Percentiles rank a stretch among this genome's conserved stretches.
Evolutionary conservation across 495 filamentous ascomycete genomes (phyloP).

Genomic region (Penicillium canescens): DNA sequence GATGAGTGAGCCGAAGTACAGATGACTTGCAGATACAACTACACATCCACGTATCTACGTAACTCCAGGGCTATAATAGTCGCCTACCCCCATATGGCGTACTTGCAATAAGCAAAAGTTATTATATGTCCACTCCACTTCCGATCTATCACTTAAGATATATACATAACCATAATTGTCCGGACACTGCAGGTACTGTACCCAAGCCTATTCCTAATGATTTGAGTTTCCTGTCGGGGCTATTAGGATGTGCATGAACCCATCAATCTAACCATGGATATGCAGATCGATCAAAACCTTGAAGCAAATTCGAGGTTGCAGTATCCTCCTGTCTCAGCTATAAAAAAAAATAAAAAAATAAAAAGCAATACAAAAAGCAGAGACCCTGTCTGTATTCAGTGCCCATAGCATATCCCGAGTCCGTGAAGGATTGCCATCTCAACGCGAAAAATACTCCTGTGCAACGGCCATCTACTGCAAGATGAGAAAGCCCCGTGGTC

Average conservation of each 20-base stretch:
- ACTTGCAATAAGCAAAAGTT: too few relatives aligned
- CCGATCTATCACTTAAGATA: constrained; percentile 16
- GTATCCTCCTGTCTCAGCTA: constrained; percentile 14
- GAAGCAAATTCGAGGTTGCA: constrained; percentile 13
- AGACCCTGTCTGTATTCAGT: constrained; percentile 5
- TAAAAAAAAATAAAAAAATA: too few relatives aligned
- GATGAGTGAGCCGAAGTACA: too few relatives aligned
- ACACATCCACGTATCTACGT: too few relatives aligned
- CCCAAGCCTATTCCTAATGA: constrained; percentile 4
- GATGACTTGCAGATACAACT: too few relatives aligned
- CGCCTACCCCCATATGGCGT: too few relatives aligned
- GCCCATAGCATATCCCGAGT: constrained; percentile 11
- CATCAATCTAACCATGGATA: constrained; percentile 20
- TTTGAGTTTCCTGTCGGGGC: constrained; percentile 14
- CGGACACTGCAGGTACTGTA: constrained; percentile 22
- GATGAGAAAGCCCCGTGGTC: constrained; percentile 5
- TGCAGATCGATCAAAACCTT: constrained; percentile 10
- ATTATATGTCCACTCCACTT: constrained; percentile 3
- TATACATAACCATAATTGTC: not conserved
- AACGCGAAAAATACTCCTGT: constrained; percentile 7
- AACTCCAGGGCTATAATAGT: too few relatives aligned
- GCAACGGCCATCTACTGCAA: constrained; percentile 2
- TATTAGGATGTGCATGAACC: constrained; percentile 12
- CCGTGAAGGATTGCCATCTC: constrained; percentile 9
- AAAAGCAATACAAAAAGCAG: too few relatives aligned